These are phyloP conservation scores for Leccinum arenicola DNA, from an alignment of 768 basidiomycete genomes.

Conservation along the genomic window DNA sequence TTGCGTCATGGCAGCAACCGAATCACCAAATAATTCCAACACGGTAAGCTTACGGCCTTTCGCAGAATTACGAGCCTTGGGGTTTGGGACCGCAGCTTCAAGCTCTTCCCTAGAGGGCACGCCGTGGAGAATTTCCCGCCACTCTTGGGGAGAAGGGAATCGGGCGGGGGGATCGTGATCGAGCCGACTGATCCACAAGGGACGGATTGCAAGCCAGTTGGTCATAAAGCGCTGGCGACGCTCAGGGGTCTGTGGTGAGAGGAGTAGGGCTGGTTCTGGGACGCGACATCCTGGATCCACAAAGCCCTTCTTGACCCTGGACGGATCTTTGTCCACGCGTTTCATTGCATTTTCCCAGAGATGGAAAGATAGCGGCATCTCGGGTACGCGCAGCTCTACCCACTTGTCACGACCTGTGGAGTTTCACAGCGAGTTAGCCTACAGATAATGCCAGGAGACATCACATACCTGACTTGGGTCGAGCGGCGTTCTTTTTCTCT, in stretches of 20 bases:
- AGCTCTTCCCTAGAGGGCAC: too few species aligned
- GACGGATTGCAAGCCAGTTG: slow-evolving; percentile 11
- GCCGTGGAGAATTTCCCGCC: not conserved
- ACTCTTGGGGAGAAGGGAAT: not conserved
- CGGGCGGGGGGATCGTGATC: not conserved
- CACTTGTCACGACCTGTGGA: not conserved
- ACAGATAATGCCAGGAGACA: not conserved
- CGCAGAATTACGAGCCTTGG: too few species aligned
- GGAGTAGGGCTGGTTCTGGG: slow-evolving; percentile 1
- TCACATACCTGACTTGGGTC: not conserved
- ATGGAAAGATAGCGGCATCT: not conserved
- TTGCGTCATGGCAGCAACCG: not conserved
- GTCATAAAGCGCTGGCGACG: not conserved
- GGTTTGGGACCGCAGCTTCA: not conserved
- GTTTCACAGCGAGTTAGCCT: too few species aligned
- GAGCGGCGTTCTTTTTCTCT: not conserved
- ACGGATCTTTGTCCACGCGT: not conserved
- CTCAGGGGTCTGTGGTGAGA: not conserved
- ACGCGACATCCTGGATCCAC: slow-evolving; percentile 3
- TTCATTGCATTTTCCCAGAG: not conserved
- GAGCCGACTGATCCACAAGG: slow-evolving; percentile 5
- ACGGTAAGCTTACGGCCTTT: not conserved
- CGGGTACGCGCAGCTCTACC: not conserved
- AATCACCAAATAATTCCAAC: slow-evolving; percentile 4
- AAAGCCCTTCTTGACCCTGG: not conserved